Percentiles rank a stretch among this genome's conserved stretches.
phyloP scores from a whole-genome alignment of 2,329 filamentous ascomycete species.

The Didymella pomorum region DNA sequence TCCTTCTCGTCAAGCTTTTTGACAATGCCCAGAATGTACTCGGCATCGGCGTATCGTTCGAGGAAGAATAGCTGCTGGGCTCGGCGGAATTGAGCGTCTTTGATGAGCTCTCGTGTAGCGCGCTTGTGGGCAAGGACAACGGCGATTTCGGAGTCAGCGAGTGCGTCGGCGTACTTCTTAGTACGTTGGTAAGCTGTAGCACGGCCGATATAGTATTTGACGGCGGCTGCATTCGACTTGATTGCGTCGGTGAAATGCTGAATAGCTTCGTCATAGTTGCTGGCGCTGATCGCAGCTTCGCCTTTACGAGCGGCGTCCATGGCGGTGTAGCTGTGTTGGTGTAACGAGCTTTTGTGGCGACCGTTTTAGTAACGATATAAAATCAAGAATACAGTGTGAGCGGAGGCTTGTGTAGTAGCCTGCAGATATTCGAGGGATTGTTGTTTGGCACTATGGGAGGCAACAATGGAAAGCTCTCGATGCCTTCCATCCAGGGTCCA shows the following conservation, averaged over 20 bases:
- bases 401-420: background rate
- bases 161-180: constrained; percentile 58
- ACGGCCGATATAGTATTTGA: constrained; percentile 81
- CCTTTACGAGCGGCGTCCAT: constrained; percentile 67
- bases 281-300: constrained; percentile 66
- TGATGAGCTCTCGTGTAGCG: constrained; percentile 76
- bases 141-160: constrained; percentile 58
- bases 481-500: constrained; percentile 6
- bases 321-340: constrained; percentile 30
- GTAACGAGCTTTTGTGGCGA: background rate
- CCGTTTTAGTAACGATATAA: background rate
- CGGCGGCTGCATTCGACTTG: constrained; percentile 68
- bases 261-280: constrained; percentile 74
- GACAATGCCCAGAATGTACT: constrained; percentile 70
- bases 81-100: constrained; percentile 82
- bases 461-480: constrained; percentile 21
- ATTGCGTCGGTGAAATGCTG: constrained; percentile 71
- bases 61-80: constrained; percentile 76
- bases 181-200: constrained; percentile 78
- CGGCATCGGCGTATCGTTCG: constrained; percentile 76
- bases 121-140: constrained; percentile 74
- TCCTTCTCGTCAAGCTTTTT: constrained; percentile 62
- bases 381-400: too few relatives aligned
- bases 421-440: background rate
- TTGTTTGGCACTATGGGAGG: background rate